Evolutionary conservation across 495 filamentous ascomycete genomes (phyloP), one percentile per base, ranked within the genome.

Genomic region (Hypoxylon perforatum): DNA sequence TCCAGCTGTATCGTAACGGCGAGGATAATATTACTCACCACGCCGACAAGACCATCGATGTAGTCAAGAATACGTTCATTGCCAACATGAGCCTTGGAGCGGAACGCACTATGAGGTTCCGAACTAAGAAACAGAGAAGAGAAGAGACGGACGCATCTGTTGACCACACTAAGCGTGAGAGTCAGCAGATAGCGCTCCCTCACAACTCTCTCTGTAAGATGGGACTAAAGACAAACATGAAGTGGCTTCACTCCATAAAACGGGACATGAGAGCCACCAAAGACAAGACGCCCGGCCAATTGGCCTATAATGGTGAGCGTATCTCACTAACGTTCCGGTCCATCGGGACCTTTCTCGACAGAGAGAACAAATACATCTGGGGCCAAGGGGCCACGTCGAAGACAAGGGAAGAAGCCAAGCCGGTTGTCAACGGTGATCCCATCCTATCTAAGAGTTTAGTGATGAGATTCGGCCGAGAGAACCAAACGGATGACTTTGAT

Each of bases 1-100:
- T 98, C 33, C 95, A 99, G 73, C 85, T 94, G 41, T 99, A 99
- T 71, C 93, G 95, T 9, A 83, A 86, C 67, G 94, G 96, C 17
- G 84, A 89, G n/a, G 95, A 99, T 75, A 90, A 91, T 67, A 99
- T 99, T 61, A 96, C 93, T 8, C 96, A 99, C 71, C 95, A 99
- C 74, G 93, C 91, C 25, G 95, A 99, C 71, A 99, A 99, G 78
- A 97, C 94, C 0, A 78, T 99, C 5, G 95, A 99, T 67, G 96
- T 99, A 53, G 88, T 86, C 33, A 87, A 84, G 41, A 88, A 85
- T 11, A 93, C 88, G 11, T 91, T 79, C 57, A 96, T 99, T 61
- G 93, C 92, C 54, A 98, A 98, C 72, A 88, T 97, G 46, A 96
- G 92, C 60, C 82, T 99, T 17, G 95, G 95, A 4, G 95, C 94